Conservation (phyloP, 768 basidiomycete species). For the Mycena vitilis region DNA sequence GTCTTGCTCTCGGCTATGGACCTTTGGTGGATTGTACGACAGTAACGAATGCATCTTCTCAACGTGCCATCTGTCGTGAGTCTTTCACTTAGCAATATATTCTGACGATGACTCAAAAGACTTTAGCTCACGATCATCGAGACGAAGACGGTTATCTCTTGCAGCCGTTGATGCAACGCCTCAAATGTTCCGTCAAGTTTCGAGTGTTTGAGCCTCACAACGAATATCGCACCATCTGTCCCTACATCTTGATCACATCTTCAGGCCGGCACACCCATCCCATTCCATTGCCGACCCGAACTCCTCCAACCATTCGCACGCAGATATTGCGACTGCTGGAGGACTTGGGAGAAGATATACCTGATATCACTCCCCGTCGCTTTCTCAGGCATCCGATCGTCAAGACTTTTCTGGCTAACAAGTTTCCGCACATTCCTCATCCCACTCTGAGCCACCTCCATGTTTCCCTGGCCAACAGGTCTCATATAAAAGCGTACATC, state of each 20-base stretch:
- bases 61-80: not conserved
- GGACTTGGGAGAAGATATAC: constrained; percentile 30
- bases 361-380: constrained; percentile 35
- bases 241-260: constrained; percentile 32
- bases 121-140: not conserved
- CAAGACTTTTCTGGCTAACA: constrained; percentile 7
- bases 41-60: not conserved
- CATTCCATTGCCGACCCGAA: constrained; percentile 38
- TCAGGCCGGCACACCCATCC: constrained; percentile 39
- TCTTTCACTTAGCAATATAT: not conserved
- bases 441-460: constrained; percentile 38
- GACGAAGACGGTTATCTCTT: constrained; percentile 2
- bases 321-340: constrained; percentile 25
- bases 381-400: constrained; percentile 35
- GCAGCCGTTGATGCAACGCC: constrained; percentile 21
- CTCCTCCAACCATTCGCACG: constrained; percentile 25
- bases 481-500: constrained; percentile 36
- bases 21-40: not conserved
- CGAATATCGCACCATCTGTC: constrained; percentile 31
- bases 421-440: constrained; percentile 19
- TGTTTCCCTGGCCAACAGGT: constrained; percentile 36
- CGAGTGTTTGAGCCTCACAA: constrained; percentile 29
- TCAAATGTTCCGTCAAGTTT: constrained; percentile 23
- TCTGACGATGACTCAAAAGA: no score
- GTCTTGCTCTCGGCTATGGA: not conserved